Evolutionary conservation across 768 basidiomycete species (phyloP), one percentile per base, ranked within the genome.

Genomic region (Cubamyces lactineus): DNA sequence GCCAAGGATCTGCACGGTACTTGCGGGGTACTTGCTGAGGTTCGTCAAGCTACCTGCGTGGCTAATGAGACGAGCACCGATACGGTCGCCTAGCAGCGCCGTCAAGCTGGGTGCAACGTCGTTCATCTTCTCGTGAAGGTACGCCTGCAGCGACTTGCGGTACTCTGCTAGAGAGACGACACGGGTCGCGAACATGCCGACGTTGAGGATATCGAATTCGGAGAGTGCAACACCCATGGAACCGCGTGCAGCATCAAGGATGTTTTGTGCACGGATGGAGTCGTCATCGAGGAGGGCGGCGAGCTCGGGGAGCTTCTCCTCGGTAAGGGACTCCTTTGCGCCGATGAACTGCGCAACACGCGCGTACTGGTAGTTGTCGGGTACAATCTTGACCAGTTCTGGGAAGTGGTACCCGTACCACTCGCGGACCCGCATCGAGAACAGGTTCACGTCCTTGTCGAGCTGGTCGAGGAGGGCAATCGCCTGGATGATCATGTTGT

Each of bases 351-450:
- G 86, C 15, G 86, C 92, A 16, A 87, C 82, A 16, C 82, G 82
- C n/a, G 96, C 95, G 73, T 97, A 98, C 71, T 91, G 88, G 76
- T 93, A 87, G 74, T 97, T 96, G 77, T 98, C 96, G 58, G 95
- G 86, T 0, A 98, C 94, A 71, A 98, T 82, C 64, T 84, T 88
- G 78, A 96, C 84, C 67, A 98, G 90, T 77, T 98, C 96, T 41
- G 96, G 96, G 82, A 97, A 98, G 75, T 98, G 96, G 79, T 96
- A 98, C 7, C 96, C 96, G 75, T 98, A 98, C 96, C 96, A 98
- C 75, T 98, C 96, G 69, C 96, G 84, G 53, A 97, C 88, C 38
- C 96, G 92, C 96, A 98, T 98, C 19, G 95, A 91, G 75, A 98
- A 98, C 30, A 96, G 86, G 80, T 98, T 98, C 76, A 98, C 94